These are phyloP conservation scores for Pelagomonas calceolata DNA, from an alignment of 108 stramenopile species.

Conservation along the genomic window DNA sequence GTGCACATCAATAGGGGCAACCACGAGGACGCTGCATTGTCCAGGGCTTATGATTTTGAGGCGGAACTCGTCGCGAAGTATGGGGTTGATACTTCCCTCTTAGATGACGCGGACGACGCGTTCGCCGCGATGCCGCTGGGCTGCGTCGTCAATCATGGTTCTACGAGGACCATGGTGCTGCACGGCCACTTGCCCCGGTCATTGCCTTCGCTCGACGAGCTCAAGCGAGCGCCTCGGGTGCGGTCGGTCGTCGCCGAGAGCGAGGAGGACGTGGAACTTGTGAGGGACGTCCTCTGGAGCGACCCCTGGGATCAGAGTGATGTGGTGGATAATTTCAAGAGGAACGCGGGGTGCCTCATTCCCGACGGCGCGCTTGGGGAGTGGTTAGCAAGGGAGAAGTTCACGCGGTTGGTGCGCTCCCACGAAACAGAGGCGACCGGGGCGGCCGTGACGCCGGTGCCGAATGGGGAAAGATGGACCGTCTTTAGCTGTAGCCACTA, in stretches of 20 bases:
- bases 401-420: background rate
- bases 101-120: background rate
- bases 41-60: background rate
- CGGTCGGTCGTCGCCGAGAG: background rate
- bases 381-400: background rate
- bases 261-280: background rate
- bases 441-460: background rate
- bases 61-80: background rate
- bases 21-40: background rate
- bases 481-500: background rate
- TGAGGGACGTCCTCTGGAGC: background rate
- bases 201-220: background rate
- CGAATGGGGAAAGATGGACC: background rate
- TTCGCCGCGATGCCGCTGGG: background rate
- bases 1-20: background rate
- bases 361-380: background rate
- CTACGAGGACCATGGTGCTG: background rate
- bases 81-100: background rate
- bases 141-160: background rate
- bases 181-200: background rate
- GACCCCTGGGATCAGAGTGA: background rate
- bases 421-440: background rate
- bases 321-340: background rate
- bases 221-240: background rate
- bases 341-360: background rate